These are phyloP conservation scores for Dendrobium chrysotoxum DNA, from an alignment of 106 monocot genomes.

Conservation along the genomic window DNA sequence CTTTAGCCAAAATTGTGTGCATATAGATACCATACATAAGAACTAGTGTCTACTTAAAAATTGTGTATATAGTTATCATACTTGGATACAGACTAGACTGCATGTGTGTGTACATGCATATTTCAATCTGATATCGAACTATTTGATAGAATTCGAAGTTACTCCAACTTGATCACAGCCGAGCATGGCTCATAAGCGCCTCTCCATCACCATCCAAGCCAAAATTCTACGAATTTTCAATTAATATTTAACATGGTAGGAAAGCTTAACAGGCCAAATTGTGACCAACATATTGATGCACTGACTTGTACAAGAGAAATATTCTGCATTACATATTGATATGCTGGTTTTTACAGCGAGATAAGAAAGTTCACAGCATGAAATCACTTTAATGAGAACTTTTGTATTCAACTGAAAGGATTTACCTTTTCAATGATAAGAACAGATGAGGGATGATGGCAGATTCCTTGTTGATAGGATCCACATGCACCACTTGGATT, in stretches of 20 bases:
- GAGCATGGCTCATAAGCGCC: too few relatives aligned
- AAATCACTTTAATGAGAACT: background rate
- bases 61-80: too few relatives aligned
- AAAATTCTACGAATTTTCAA: background rate
- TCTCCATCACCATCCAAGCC: background rate
- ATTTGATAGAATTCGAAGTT: background rate
- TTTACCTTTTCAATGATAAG: constrained; percentile 66
- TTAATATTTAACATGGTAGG: background rate
- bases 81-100: too few relatives aligned
- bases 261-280: background rate
- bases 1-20: too few relatives aligned
- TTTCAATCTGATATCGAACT: background rate
- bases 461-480: constrained; percentile 55
- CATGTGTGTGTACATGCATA: background rate
- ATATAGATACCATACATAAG: too few relatives aligned
- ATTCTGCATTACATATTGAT: background rate
- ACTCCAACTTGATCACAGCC: background rate
- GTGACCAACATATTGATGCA: background rate
- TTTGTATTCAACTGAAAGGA: background rate
- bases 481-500: constrained; percentile 70
- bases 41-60: too few relatives aligned
- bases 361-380: too few relatives aligned
- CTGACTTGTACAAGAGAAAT: background rate
- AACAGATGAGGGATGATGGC: constrained; percentile 55
- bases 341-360: background rate